A percentile compares a stretch with the other conserved stretches of the same genome.
These are phyloP conservation scores for Phytophthora syringae DNA, from an alignment of 352 stramenopile species.

Conservation along the genomic window DNA sequence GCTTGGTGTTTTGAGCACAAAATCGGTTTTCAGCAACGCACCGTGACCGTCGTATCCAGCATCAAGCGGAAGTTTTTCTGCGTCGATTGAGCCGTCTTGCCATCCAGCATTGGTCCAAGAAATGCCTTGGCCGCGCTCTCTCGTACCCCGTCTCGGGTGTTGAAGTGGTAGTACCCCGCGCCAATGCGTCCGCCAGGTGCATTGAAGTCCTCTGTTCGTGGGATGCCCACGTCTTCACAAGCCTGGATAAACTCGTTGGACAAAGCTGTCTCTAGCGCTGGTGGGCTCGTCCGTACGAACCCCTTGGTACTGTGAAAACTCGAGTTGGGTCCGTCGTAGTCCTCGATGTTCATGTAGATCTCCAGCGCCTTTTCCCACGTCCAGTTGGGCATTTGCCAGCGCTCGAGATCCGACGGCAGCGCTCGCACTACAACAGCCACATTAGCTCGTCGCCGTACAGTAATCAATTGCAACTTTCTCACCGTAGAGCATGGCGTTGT, in stretches of 20 bases:
- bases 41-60: slow-evolving; percentile 67
- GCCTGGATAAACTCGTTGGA: slow-evolving; percentile 61
- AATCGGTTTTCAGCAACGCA: slow-evolving; percentile 40
- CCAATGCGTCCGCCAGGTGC: slow-evolving; percentile 67
- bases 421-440: slow-evolving; percentile 55
- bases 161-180: slow-evolving; percentile 89
- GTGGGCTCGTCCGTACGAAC: slow-evolving; percentile 65
- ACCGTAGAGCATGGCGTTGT: slow-evolving; percentile 94
- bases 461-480: not conserved
- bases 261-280: slow-evolving; percentile 33
- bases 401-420: slow-evolving; percentile 72
- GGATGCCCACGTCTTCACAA: slow-evolving; percentile 62
- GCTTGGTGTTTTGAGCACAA: too few relatives aligned
- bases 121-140: slow-evolving; percentile 83
- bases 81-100: slow-evolving; percentile 31
- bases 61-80: slow-evolving; percentile 57
- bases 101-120: slow-evolving; percentile 61
- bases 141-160: slow-evolving; percentile 81
- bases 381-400: slow-evolving; percentile 80
- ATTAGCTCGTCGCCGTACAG: not conserved
- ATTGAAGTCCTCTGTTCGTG: slow-evolving; percentile 82
- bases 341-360: slow-evolving; percentile 80
- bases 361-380: slow-evolving; percentile 75
- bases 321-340: slow-evolving; percentile 66
- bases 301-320: slow-evolving; percentile 60